phyloP scores from a whole-genome alignment of 2,329 filamentous ascomycete species.

The Colletotrichum filicis region DNA sequence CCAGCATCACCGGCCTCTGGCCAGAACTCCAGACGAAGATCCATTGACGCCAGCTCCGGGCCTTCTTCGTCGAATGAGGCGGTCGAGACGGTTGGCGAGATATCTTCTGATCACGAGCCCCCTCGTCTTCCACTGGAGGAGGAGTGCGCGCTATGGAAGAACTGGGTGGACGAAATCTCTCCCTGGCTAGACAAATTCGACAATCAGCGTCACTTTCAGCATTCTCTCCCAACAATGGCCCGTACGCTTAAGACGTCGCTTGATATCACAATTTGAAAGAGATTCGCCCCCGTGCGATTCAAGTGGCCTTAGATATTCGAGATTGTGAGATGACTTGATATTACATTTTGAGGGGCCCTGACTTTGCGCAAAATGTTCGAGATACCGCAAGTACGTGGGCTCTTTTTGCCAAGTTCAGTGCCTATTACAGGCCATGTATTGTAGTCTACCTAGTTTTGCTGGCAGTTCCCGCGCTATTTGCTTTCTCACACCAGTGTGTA shows the following conservation, averaged over 20 bases:
- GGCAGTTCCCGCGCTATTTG: neutral
- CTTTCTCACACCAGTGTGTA: neutral
- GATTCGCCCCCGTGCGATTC: no score
- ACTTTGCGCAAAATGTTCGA: no score
- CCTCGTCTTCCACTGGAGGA: slow-evolving; percentile 40
- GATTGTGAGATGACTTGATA: no score
- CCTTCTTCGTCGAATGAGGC: slow-evolving; percentile 11
- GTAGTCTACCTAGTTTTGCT: neutral
- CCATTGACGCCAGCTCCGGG: slow-evolving; percentile 10
- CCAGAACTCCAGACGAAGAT: slow-evolving; percentile 9
- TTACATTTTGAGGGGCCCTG: no score
- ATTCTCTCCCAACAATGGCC: slow-evolving; percentile 61
- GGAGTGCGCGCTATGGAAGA: slow-evolving; percentile 51
- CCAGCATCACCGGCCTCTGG: slow-evolving; percentile 19
- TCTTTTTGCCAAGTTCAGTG: neutral
- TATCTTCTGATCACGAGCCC: slow-evolving; percentile 32
- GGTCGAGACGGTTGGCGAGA: slow-evolving; percentile 3
- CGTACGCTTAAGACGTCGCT: slow-evolving; percentile 36
- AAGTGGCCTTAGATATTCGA: no score
- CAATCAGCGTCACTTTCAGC: slow-evolving; percentile 61
- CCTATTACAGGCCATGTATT: neutral
- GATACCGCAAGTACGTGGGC: no score
- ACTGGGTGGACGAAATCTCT: slow-evolving; percentile 54
- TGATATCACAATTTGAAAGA: no score
- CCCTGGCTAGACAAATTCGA: slow-evolving; percentile 69